Evolutionary conservation across 2,329 filamentous ascomycete genomes (phyloP), one percentile per base, ranked within the genome.

Genomic region (Curvularia verruculosa): DNA sequence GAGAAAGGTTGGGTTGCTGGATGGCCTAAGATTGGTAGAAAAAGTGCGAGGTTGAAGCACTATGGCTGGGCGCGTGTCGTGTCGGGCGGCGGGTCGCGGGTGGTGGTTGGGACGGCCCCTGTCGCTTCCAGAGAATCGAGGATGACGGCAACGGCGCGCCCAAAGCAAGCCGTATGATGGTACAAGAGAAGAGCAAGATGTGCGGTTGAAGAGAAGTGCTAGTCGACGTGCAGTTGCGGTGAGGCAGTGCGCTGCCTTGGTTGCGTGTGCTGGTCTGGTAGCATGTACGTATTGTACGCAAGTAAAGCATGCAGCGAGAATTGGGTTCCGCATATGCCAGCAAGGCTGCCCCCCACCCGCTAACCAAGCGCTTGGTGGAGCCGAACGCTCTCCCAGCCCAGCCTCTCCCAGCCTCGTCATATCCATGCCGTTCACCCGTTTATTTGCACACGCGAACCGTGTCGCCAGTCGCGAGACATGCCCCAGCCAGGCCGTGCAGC

Each of bases 21-120:
- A 24, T 26, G 57, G 58, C 44, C 55, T 59, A 54, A 40, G 60
- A 54, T 60, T 56, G 54, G 58, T 26, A 59, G 52, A 40, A 57
- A 58, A 63, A 49, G 51, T 41, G 47, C 49, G 51, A 60, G 69
- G 59, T 62, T 65, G 59, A 53, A 41, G 45, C 34, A 23, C 39
- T 53, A 49, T 21, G 46, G 46, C 46, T 39, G 46, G 46, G 46
- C 31, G 31, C 15, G 29, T 18, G 46, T 28, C 46, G 46, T 39
- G 46, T 49, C 34, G 46, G 46, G 43, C 43, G 43, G 43, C 46
- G 46, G 46, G 46, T 31, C n/a, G 46, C 46, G 21, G 61, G 51
- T 45, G 67, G 54, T 56, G 65, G 56, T 67, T 67, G 65, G 64
- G 56, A 34, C 21, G 60, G 52, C 36, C 37, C 49, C 37, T 19